Evolutionary conservation across 2,329 filamentous ascomycete species (phyloP), one percentile per base, ranked within the genome.

Genomic region (Emmonsia crescens): DNA sequence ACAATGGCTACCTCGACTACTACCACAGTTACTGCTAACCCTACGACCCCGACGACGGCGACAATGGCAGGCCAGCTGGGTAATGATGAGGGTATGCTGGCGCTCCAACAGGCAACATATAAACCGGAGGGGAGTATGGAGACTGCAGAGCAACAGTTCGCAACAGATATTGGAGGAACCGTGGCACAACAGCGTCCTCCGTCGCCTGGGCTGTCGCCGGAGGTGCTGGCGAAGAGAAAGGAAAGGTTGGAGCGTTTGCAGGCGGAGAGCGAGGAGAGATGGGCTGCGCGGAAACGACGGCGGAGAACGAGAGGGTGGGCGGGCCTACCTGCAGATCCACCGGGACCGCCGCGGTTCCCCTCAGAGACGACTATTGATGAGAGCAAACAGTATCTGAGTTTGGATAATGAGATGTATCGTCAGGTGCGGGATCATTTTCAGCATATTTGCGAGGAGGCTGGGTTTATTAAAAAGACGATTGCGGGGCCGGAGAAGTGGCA

Each of bases 341-440:
- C 85, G 1, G 84, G 85, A 4, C 83, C 86, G 24, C 85, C 87
- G 16, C 84, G 89, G 27, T 94, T 91, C 65, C 88, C 88, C 0
- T 93, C 89, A 0, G 89, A 94, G 73, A 92, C 88, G 14, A 92
- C 89, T 0, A 83, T 94, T 62, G 87, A 89, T 66, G 88, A 93
- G 73, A 87, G 87, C 69, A 89, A 91, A 69, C 80, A 80, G 14
- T 87, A 86, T 63, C 77, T 95, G 33, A 78, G 76, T 44, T 77
- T 95, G 40, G 83, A 88, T 68, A 83, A 81, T 57, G 73, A 79
- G 1, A 76, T 82, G 49, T 94, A 94, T 71, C 80, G 80, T 38
- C 75, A 83, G 62, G 73, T 90, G 19, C 83, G 89, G 36, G 79
- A 85, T 57, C 81, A 83, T 33, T 94, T 91, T 66, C 82, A 87